Evolutionary conservation across 148 eudicot species (phyloP), one percentile per base, ranked within the genome.

Genomic region (Cornus controversa): DNA sequence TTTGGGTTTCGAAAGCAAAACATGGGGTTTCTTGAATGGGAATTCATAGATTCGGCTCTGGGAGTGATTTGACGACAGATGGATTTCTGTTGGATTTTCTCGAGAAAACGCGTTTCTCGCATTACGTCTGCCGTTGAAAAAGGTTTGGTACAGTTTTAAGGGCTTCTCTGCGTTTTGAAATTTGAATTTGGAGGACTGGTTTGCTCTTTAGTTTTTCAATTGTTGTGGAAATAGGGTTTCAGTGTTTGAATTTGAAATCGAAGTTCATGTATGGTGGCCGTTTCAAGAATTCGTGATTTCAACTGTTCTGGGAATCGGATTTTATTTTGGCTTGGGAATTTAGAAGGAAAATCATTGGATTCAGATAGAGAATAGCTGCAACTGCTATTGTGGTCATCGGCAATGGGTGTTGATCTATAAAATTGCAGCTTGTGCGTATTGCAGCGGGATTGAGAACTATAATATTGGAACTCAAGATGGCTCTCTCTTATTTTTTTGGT

Each of bases 11-110:
- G 68, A 67, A 62, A 63, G 36, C 69, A 68, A 28, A 0, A 14
- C 25, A 25, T 67, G 76, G 29, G 37, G 72, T 77, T 71, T 40
- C 84, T 81, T 77, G 68, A 64, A 54, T 81, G 36, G 25, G 67
- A 66, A 72, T 34, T 25, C 13, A 27, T 73, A 26, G 9, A 53
- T 10, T 71, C 27, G 23, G 74, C 50, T 27, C 42, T 53, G 63
- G 54, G 74, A 62, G 69, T 64, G 70, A 58, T 62, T 76, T 65
- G 22, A 54, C 22, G 72, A 37, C 80, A 71, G 77, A 47, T 27
- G 54, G 77, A n/a, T 54, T 77, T n/a, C 54, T 23, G 29, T 53
- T 77, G 73, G 79, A 72, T 77, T 70, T 72, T 77, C 14, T 64
- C 64, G 65, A 68, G 60, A 57, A 78, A 42, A 62, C 74, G 81